Conservation (phyloP, 495 filamentous ascomycete species). For the Neurospora hispaniola region DNA sequence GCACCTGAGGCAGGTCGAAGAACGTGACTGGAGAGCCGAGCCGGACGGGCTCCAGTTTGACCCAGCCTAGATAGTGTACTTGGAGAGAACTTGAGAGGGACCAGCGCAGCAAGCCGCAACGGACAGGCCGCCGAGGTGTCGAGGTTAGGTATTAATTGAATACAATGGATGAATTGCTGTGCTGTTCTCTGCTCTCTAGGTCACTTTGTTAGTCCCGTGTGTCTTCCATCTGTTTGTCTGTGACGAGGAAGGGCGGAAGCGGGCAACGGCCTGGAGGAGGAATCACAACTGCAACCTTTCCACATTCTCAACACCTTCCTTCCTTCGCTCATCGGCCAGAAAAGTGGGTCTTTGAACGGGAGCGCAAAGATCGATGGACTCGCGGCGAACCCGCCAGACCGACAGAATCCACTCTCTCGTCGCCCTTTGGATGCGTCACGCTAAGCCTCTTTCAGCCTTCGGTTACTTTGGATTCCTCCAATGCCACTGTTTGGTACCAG, state of each 20-base stretch:
- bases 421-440: slow-evolving; percentile 3
- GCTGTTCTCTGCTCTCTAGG: neutral
- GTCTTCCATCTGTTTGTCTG: neutral
- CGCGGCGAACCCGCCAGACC: neutral
- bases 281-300: neutral
- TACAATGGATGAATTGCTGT: no score
- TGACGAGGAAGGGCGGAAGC: neutral
- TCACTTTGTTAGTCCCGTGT: neutral
- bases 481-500: neutral
- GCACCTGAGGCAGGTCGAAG: neutral
- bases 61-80: neutral
- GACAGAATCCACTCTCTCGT: neutral
- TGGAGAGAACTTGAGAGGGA: neutral
- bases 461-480: neutral
- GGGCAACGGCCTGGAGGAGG: neutral
- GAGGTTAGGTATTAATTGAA: no score
- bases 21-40: slow-evolving; percentile 16
- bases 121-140: neutral
- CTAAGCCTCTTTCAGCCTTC: slow-evolving; percentile 8
- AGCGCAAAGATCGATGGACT: neutral
- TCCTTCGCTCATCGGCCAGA: neutral
- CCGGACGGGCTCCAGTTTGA: slow-evolving; percentile 5
- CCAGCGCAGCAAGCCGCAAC: neutral
- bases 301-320: slow-evolving; percentile 4
- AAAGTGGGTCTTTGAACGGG: neutral